Evolutionary conservation across 1,139 yeast genomes (phyloP), one percentile per base, ranked within the genome.

Genomic region (Yamadazyma diddensiae): DNA sequence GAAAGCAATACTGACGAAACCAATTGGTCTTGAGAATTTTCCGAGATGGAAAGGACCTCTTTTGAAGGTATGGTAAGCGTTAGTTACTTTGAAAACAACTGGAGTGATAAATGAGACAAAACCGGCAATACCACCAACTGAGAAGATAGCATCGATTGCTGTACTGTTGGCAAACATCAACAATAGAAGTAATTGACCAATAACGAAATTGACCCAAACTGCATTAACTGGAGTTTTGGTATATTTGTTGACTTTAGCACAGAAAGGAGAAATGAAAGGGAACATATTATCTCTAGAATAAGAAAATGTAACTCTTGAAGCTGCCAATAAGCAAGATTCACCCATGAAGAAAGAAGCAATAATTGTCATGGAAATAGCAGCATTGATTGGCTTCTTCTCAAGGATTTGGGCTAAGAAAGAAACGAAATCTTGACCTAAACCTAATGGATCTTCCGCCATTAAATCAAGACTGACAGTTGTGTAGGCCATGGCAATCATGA

Each of bases 11-110:
- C 55, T 45, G 5, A 50, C 26, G 25, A 39, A 36, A 20, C 78
- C 79, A 17, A 73, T 65, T 10, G 75, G 72, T 12, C 61, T 52
- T 1, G 85, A 75, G 41, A 53, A 65, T 32, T 48, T 57, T 22
- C 92, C 92, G 36, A 82, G 62, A 49, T 74, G 64, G 81, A 85
- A 80, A 2, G 90, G 90, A 2, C 90, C 92, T 10, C 76, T 74
- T 38, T 63, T 60, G 59, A 81, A 82, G 2, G 67, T 60, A 14
- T 72, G 59, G 36, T 73, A 59, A 9, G 82, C 72, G 45, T 69
- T 73, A 1, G 82, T 71, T 41, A 78, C 70, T 49, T 79, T 77
- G 43, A 82, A 65, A 4, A 77, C 52, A 10, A 82, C 76, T 15
- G 90, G 90, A 46, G 78, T 62, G n/a, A 78, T 70, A 53, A 82